Conservation (phyloP, 2,329 filamentous ascomycete species). For the Coniochaeta sp. region DNA sequence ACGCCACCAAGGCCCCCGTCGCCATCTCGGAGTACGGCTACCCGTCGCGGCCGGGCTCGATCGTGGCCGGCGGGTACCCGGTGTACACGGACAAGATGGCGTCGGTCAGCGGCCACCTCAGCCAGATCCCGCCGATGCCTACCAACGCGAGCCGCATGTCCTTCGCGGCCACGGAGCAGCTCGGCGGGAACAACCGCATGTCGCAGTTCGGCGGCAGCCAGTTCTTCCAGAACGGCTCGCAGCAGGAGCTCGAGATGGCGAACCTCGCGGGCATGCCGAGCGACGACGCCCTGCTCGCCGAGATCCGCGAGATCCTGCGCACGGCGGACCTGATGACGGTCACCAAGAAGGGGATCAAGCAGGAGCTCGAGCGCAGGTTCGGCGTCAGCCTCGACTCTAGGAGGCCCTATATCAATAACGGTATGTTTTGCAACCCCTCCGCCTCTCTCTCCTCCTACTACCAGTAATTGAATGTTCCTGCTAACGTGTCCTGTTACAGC, state of each 20-base stretch:
- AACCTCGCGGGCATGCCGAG: slow-evolving; percentile 71
- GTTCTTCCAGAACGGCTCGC: slow-evolving; percentile 41
- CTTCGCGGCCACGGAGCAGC: slow-evolving; percentile 57
- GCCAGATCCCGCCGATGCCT: slow-evolving; percentile 42
- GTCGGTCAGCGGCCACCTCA: slow-evolving; percentile 1
- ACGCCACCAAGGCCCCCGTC: slow-evolving; percentile 70
- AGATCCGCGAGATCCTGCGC: slow-evolving; percentile 88
- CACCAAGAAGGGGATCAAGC: slow-evolving; percentile 97
- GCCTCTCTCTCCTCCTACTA: not conserved
- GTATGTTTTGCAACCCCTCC: no score
- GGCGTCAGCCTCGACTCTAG: slow-evolving; percentile 78
- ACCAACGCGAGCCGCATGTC: slow-evolving; percentile 60
- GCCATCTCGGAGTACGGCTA: slow-evolving; percentile 64
- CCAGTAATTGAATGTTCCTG: slow-evolving; percentile 4
- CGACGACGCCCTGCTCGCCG: slow-evolving; percentile 83
- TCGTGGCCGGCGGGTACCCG: slow-evolving; percentile 15
- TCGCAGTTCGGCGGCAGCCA: slow-evolving; percentile 56
- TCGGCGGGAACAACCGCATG: slow-evolving; percentile 45
- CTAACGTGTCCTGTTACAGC: slow-evolving; percentile 38
- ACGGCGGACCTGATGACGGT: slow-evolving; percentile 95
- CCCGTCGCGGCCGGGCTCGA: slow-evolving; percentile 48
- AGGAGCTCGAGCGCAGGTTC: slow-evolving; percentile 85
- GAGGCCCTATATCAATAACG: slow-evolving; percentile 88
- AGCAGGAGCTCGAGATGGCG: slow-evolving; percentile 68
- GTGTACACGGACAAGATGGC: slow-evolving; percentile 45